Evolutionary conservation across 1,284 basidiomycete genomes (phyloP).

Genomic region (Sporisorium exsertum): DNA sequence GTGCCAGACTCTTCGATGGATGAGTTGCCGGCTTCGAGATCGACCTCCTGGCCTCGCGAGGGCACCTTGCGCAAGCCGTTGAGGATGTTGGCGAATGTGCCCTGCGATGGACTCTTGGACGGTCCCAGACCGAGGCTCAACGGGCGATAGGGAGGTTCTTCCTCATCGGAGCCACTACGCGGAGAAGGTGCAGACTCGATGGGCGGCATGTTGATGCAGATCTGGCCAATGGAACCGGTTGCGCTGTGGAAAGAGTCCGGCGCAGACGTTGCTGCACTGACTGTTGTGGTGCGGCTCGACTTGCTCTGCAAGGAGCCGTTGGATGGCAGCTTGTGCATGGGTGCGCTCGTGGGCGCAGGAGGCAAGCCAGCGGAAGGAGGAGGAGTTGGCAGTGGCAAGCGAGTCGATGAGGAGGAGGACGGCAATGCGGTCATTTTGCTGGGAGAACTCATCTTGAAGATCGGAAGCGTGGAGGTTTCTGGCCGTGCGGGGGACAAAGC

Average conservation of each 20-base stretch:
- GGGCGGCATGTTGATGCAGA: constrained; percentile 35
- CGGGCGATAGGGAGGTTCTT: constrained; percentile 31
- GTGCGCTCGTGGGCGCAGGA: constrained; percentile 27
- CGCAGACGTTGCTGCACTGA: constrained; percentile 7
- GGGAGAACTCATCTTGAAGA: constrained; percentile 20
- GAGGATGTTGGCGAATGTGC: constrained; percentile 41
- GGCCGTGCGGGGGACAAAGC: constrained; percentile 35
- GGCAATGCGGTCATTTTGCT: constrained; percentile 7
- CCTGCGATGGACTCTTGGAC: constrained; percentile 35
- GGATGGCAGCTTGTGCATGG: constrained; percentile 37
- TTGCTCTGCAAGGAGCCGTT: constrained; percentile 41
- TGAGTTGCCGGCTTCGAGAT: constrained; percentile 36
- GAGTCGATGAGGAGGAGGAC: constrained; percentile 15
- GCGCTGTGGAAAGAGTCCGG: constrained; percentile 40
- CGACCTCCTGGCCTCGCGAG: constrained; percentile 12
- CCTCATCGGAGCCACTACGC: constrained; percentile 2
- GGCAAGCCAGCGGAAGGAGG: constrained; percentile 42
- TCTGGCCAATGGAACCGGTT: constrained; percentile 32
- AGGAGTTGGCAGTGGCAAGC: constrained; percentile 35
- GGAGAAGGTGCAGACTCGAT: constrained; percentile 17
- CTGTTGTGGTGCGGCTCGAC: constrained; percentile 23
- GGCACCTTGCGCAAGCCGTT: constrained; percentile 25
- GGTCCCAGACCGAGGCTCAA: constrained; percentile 48
- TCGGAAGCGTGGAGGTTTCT: constrained; percentile 26
- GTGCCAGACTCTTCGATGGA: constrained; percentile 21